Percentiles rank a stretch among this genome's conserved stretches.
phyloP scores from a whole-genome alignment of 2,329 filamentous ascomycete species.

The Lecanicillium sp. region DNA sequence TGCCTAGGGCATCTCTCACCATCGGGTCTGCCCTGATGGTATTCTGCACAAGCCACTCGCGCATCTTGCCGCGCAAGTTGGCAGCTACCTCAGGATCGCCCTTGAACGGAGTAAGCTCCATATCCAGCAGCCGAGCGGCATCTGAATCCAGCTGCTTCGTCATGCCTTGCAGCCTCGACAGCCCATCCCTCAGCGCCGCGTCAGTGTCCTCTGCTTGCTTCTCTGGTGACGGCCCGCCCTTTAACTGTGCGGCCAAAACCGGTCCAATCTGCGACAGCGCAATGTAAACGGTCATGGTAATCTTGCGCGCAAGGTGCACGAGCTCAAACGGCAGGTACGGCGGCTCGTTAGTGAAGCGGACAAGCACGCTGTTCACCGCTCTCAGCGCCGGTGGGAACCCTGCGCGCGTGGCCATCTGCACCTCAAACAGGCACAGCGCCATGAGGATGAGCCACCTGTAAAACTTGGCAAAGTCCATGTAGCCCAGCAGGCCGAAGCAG shows the following conservation, averaged over 20 bases:
- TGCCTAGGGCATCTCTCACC: slow-evolving; percentile 71
- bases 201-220: slow-evolving; percentile 23
- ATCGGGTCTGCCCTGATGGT: slow-evolving; percentile 72
- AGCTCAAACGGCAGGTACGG: slow-evolving; percentile 81
- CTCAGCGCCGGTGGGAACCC: slow-evolving; percentile 38
- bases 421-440: slow-evolving; percentile 47
- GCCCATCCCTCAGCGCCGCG: slow-evolving; percentile 49
- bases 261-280: slow-evolving; percentile 76
- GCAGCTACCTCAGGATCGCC: slow-evolving; percentile 59
- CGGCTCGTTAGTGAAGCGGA: slow-evolving; percentile 34
- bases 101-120: slow-evolving; percentile 75
- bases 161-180: slow-evolving; percentile 59
- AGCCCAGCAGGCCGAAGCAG: slow-evolving; percentile 55
- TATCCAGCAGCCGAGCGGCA: slow-evolving; percentile 58
- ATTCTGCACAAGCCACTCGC: slow-evolving; percentile 83
- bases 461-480: slow-evolving; percentile 59
- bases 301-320: slow-evolving; percentile 65
- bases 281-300: slow-evolving; percentile 72
- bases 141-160: slow-evolving; percentile 60
- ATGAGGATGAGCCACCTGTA: slow-evolving; percentile 56
- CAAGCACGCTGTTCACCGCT: slow-evolving; percentile 37
- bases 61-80: slow-evolving; percentile 59
- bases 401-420: slow-evolving; percentile 48
- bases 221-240: slow-evolving; percentile 13
- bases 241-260: slow-evolving; percentile 36